Evolutionary conservation across 306 rosid genomes (phyloP).

Genomic region (Nissolia schottii): DNA sequence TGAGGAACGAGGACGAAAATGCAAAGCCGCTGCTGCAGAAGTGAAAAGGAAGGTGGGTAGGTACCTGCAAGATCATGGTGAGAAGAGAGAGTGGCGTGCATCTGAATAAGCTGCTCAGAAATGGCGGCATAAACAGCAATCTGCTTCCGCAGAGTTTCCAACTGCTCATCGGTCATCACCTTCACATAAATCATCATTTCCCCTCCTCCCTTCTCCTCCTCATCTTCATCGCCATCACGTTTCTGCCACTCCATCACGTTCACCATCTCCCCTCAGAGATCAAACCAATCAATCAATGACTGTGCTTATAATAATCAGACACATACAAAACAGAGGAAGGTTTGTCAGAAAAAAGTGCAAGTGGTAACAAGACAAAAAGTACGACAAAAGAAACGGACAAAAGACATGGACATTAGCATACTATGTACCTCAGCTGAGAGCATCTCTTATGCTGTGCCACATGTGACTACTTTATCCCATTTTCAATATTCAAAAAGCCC

Average conservation of each 20-base stretch:
- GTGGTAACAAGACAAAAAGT: conserved; percentile 24
- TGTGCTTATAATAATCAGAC: no score
- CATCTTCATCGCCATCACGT: no score
- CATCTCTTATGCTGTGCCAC: neutral
- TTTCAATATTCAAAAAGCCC: neutral
- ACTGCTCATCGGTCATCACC: conserved; percentile 95
- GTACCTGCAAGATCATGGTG: conserved; percentile 90
- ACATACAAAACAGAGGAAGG: no score
- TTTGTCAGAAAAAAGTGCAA: neutral
- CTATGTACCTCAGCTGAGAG: neutral
- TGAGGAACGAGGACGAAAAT: no score
- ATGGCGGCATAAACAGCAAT: conserved; percentile 76
- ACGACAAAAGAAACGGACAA: conserved; percentile 32
- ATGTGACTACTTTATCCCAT: neutral
- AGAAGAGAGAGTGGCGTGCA: conserved; percentile 73
- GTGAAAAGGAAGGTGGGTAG: no score
- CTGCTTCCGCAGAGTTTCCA: conserved; percentile 86
- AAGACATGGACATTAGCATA: conserved; percentile 1
- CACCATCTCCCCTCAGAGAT: conserved; percentile 15
- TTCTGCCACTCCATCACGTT: conserved; percentile 6
- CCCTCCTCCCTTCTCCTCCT: no score
- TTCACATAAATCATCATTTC: conserved; percentile 64
- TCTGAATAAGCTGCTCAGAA: conserved; percentile 78
- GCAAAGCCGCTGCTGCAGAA: no score
- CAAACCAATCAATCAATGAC: no score